Base-by-base conservation (phyloP, 768 basidiomycete species). In the Mycena belliarum region DNA sequence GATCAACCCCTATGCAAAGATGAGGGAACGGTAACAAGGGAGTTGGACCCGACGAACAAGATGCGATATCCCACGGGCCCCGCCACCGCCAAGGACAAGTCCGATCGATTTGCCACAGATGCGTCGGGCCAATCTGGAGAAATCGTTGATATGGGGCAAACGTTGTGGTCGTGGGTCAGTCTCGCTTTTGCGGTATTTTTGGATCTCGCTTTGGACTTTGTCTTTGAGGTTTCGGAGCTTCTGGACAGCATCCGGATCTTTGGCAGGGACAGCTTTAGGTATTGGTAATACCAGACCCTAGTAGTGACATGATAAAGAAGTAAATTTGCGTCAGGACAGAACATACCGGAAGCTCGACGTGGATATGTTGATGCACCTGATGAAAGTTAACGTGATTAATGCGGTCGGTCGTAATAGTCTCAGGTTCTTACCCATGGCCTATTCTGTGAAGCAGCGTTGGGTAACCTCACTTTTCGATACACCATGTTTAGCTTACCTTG, bases 61-160 rank as follows among this genome's bases (percentile, higher is more conserved):
- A 71, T 78, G 76, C 18, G 76, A 73, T 52, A 80, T 76, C 47
- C 80, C 97, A 40, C 97, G 82, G 16, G 95, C 97, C 18, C 97
- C 97, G n/a, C 97, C 97, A 7, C 97, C 97, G 20, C 97, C 97
- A 2, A 99, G 82, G 8, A 98, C 95, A 42, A 99, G 75, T 1
- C 95, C 97, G 57, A 98, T 90, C 9, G 91, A 93, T 66, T 87
- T 91, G 15, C 95, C 97, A 67, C 95, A 97, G 35, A 98, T 83
- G 48, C 95, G 76, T 54, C 97, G 78, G 2, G 97, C 97, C 37
- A 99, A 75, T 21, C 97, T 81, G 10, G 94, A 88, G 70, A 98
- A 98, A 69, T 99, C 97, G 63, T 89, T 94, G 61, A 83, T 84
- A 68, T 94, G 87, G 6, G 89, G 83, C n/a, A 86, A 83, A 1